Evolutionary conservation across 2,329 filamentous ascomycete genomes (phyloP).

Genomic region (Penicillium sp.): DNA sequence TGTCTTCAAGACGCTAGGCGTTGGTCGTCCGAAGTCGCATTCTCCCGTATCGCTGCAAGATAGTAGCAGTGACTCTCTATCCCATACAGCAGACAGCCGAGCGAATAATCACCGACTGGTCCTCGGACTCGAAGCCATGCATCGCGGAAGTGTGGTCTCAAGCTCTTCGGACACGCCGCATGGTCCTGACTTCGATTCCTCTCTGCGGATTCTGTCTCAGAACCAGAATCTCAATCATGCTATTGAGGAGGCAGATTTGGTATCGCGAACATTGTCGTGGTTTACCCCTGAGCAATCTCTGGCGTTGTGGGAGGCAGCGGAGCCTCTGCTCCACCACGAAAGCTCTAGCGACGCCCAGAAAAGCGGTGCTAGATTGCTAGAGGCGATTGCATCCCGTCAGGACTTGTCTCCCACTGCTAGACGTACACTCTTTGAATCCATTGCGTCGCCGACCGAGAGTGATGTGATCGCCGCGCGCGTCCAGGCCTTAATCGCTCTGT

Average conservation of each 20-base stretch:
- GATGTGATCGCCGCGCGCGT: conserved; percentile 44
- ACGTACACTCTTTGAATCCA: conserved; percentile 38
- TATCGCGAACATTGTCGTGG: conserved; percentile 36
- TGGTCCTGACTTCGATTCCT: conserved; percentile 41
- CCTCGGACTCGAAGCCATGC: conserved; percentile 45
- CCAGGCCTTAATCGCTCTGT: conserved; percentile 42
- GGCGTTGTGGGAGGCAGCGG: conserved; percentile 43
- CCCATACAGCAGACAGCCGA: conserved; percentile 37
- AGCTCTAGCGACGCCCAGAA: conserved; percentile 40
- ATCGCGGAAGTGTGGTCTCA: conserved; percentile 44
- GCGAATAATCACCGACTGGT: conserved; percentile 33
- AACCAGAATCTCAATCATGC: conserved; percentile 38
- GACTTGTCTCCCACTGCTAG: conserved; percentile 42
- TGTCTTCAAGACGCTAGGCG: conserved; percentile 47
- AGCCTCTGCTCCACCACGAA: conserved; percentile 40
- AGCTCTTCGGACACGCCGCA: conserved; percentile 42
- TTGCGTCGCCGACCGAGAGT: conserved; percentile 36
- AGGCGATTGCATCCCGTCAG: conserved; percentile 41
- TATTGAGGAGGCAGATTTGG: conserved; percentile 42
- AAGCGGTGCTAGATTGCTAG: conserved; percentile 39
- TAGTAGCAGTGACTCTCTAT: conserved; percentile 33
- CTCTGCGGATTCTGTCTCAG: conserved; percentile 39
- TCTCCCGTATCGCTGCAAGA: conserved; percentile 39
- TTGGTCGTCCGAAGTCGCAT: conserved; percentile 42
- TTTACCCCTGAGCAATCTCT: conserved; percentile 45